Conservation (phyloP, 1,284 basidiomycete genomes). For the Bjerkandera adusta region DNA sequence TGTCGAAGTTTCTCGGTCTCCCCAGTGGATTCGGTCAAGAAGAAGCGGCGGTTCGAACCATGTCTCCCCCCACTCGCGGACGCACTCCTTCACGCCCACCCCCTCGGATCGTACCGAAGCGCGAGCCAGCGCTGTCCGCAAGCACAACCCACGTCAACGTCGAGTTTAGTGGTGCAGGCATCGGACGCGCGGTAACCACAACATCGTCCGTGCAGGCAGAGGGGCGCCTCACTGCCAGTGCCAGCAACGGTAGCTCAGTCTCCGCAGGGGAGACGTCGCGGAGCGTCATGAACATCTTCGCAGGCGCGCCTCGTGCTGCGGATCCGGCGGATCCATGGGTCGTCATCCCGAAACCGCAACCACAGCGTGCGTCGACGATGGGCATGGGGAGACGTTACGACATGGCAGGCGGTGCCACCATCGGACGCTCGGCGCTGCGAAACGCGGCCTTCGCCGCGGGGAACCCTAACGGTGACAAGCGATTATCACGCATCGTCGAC, state of each 20-base stretch:
- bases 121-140: slow-evolving; percentile 78
- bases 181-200: slow-evolving; percentile 71
- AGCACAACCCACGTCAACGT: slow-evolving; percentile 90
- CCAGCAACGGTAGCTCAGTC: slow-evolving; percentile 9
- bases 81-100: slow-evolving; percentile 25
- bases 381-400: slow-evolving; percentile 13
- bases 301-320: slow-evolving; percentile 62
- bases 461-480: slow-evolving; percentile 4
- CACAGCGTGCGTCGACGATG: slow-evolving; percentile 17
- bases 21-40: slow-evolving; percentile 19
- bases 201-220: slow-evolving; percentile 31
- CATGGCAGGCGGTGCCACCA: slow-evolving; percentile 20
- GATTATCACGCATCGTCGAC: slow-evolving; percentile 28
- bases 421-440: slow-evolving; percentile 25
- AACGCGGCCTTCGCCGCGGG: slow-evolving; percentile 14
- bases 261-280: slow-evolving; percentile 22
- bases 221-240: slow-evolving; percentile 2
- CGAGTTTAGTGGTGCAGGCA: slow-evolving; percentile 81
- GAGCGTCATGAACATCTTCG: slow-evolving; percentile 77
- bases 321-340: slow-evolving; percentile 60
- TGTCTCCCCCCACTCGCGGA: slow-evolving; percentile 28
- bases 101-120: slow-evolving; percentile 63
- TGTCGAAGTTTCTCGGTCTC: slow-evolving; percentile 69
- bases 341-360: slow-evolving; percentile 50
- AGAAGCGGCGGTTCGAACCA: slow-evolving; percentile 24